phyloP scores from a whole-genome alignment of 179 eudicot species.

The Nepenthes alata region DNA sequence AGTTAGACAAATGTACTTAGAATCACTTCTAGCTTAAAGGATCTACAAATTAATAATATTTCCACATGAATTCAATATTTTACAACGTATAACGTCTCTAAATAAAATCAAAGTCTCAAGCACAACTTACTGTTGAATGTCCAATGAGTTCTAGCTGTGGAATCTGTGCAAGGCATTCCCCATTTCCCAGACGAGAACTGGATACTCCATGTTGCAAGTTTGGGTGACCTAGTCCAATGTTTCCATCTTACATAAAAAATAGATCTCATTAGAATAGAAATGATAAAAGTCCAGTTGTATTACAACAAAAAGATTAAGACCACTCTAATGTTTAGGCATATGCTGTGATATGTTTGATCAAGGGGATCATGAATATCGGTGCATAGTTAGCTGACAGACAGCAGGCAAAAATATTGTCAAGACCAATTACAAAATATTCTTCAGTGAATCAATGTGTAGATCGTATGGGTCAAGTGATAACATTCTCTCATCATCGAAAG shows the following conservation, averaged over 20 bases:
- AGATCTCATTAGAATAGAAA: not conserved
- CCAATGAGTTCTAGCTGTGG: constrained; percentile 76
- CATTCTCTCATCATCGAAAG: too few relatives aligned
- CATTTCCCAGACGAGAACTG: constrained; percentile 23
- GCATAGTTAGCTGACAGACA: too few relatives aligned
- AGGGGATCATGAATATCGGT: too few relatives aligned
- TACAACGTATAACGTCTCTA: not conserved
- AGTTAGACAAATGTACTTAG: not conserved
- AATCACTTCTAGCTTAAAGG: not conserved
- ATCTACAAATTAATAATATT: not conserved
- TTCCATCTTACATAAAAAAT: constrained; percentile 28
- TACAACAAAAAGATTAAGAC: not conserved
- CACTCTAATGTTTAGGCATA: too few relatives aligned
- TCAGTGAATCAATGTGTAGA: too few relatives aligned
- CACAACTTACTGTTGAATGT: constrained; percentile 67
- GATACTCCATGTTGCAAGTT: constrained; percentile 37
- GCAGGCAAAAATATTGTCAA: too few relatives aligned
- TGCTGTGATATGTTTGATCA: too few relatives aligned
- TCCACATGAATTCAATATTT: not conserved
- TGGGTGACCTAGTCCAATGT: constrained; percentile 26
- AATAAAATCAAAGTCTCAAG: not conserved
- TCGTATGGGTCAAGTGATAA: too few relatives aligned
- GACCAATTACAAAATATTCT: too few relatives aligned
- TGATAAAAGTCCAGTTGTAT: not conserved
- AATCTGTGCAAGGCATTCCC: constrained; percentile 35